phyloP scores from a whole-genome alignment of 2,329 filamentous ascomycete genomes.

The Zarea fungicola region DNA sequence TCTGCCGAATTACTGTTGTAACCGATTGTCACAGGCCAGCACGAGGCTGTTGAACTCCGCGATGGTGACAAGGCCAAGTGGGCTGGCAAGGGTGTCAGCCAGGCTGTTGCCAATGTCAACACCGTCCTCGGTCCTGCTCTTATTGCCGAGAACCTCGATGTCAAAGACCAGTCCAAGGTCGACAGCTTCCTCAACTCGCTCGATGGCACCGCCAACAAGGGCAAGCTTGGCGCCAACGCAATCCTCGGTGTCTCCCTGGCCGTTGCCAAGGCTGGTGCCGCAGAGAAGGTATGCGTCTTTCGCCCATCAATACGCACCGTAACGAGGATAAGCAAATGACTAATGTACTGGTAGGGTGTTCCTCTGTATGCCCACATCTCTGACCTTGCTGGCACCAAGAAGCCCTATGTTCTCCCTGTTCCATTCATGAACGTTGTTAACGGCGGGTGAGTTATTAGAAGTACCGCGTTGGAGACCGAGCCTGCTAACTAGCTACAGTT shows the following conservation, averaged over 20 bases:
- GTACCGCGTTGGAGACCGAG: not conserved
- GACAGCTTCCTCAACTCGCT: conserved; percentile 82
- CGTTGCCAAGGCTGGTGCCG: conserved; percentile 82
- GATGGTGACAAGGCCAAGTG: conserved; percentile 85
- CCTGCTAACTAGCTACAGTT: conserved; percentile 43
- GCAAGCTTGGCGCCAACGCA: conserved; percentile 81
- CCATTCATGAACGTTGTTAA: conserved; percentile 95
- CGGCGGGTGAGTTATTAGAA: conserved; percentile 48
- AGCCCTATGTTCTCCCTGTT: conserved; percentile 84
- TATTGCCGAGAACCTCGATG: conserved; percentile 77
- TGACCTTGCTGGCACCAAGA: conserved; percentile 83
- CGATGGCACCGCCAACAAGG: conserved; percentile 82
- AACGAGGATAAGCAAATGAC: not conserved
- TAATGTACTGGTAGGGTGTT: conserved; percentile 49
- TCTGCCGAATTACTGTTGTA: conserved; percentile 22
- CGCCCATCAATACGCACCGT: too few relatives aligned
- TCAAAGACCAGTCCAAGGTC: conserved; percentile 80
- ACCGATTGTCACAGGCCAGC: conserved; percentile 57
- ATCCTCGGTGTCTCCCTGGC: conserved; percentile 82
- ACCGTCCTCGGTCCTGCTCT: conserved; percentile 70
- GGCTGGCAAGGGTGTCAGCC: conserved; percentile 81
- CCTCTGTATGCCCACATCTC: conserved; percentile 86
- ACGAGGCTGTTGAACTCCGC: conserved; percentile 87
- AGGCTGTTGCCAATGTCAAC: conserved; percentile 85
- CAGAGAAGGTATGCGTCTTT: conserved; percentile 81